A percentile compares a stretch with the other conserved stretches of the same genome.
Conservation (phyloP, 2,329 filamentous ascomycete species). For the Plenodomus tracheiphilus region DNA sequence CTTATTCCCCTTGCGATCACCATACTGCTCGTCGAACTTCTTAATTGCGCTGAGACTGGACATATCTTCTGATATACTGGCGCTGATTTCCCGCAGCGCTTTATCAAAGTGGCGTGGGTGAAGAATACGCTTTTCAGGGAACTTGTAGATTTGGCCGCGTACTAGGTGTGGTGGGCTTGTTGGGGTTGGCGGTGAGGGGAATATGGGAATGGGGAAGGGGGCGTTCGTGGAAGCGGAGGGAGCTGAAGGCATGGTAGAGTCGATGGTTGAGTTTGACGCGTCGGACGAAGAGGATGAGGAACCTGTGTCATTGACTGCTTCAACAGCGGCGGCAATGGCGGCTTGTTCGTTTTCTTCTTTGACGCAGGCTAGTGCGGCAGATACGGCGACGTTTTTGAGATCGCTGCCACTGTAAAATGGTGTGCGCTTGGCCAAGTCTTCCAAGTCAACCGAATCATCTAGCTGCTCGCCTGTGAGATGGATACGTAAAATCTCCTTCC, state of each 20-base stretch:
- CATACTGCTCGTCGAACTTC: slow-evolving; percentile 95
- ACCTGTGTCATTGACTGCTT: slow-evolving; percentile 11
- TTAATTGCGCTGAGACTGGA: slow-evolving; percentile 79
- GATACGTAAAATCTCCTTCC: slow-evolving; percentile 70
- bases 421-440: slow-evolving; percentile 66
- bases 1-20: slow-evolving; percentile 72
- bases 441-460: slow-evolving; percentile 63
- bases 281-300: neutral
- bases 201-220: slow-evolving; percentile 8
- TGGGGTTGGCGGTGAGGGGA: neutral
- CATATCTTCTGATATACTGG: slow-evolving; percentile 95
- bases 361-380: slow-evolving; percentile 77
- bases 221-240: slow-evolving; percentile 3
- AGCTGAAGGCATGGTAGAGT: neutral
- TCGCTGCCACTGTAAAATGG: slow-evolving; percentile 82
- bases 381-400: slow-evolving; percentile 79
- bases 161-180: slow-evolving; percentile 39
- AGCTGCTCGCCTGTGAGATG: slow-evolving; percentile 71
- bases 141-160: slow-evolving; percentile 54
- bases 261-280: neutral
- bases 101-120: slow-evolving; percentile 75
- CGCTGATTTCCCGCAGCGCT: slow-evolving; percentile 84
- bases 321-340: slow-evolving; percentile 28
- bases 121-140: slow-evolving; percentile 71
- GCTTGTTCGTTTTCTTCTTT: slow-evolving; percentile 67